A percentile compares a stretch with the other conserved stretches of the same genome.
Conservation (phyloP, 805 yeast genomes). For the Yamadazyma paraphyllophila region DNA sequence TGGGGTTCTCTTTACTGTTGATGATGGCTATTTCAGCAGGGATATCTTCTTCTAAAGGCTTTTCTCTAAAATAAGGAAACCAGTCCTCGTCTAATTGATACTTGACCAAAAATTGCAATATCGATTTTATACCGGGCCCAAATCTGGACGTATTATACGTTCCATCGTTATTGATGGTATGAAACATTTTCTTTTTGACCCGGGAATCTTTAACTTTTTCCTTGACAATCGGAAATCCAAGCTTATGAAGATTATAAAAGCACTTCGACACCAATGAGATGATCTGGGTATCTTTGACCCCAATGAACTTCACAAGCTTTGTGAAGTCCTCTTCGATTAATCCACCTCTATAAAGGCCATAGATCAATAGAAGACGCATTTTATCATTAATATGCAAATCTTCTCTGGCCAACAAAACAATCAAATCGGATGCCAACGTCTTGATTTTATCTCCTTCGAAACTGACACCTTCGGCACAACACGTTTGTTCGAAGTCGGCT, state of each 20-base stretch:
- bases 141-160: conserved; percentile 68
- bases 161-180: conserved; percentile 52
- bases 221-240: conserved; percentile 60
- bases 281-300: conserved; percentile 45
- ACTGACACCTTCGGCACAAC: conserved; percentile 69
- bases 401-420: conserved; percentile 50
- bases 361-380: conserved; percentile 68
- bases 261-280: conserved; percentile 56
- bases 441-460: conserved; percentile 64
- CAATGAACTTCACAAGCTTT: conserved; percentile 61
- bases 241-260: conserved; percentile 38
- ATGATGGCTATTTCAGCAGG: conserved; percentile 20
- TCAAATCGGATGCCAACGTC: conserved; percentile 58
- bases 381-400: conserved; percentile 62
- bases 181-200: conserved; percentile 50
- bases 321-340: conserved; percentile 67
- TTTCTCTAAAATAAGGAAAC: conserved; percentile 76
- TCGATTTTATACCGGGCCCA: conserved; percentile 64
- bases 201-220: conserved; percentile 39
- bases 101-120: conserved; percentile 50
- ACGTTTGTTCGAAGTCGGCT: conserved; percentile 82
- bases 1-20: conserved; percentile 7
- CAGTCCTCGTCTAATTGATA: conserved; percentile 53
- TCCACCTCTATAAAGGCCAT: conserved; percentile 81
- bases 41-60: conserved; percentile 55